Base-by-base conservation (phyloP, 2,329 filamentous ascomycete genomes). In the Proliferodiscus dingleyae region DNA sequence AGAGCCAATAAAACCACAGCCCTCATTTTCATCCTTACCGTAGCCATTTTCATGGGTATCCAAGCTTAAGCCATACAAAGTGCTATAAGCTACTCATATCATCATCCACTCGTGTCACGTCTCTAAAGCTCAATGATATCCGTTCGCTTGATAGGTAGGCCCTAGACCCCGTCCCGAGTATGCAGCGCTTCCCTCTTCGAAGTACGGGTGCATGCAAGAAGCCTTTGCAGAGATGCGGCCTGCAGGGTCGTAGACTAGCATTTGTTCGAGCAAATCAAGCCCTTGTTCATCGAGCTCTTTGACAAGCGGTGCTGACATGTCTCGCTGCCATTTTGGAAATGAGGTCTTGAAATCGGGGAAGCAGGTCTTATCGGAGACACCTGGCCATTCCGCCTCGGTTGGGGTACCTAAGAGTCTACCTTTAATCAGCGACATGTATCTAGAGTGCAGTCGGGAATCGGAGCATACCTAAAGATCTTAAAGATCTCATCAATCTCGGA, bases 401-500 rank as follows among this genome's bases (percentile, higher is more conserved):
- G 89, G 89, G 3, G 90, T 95, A 54, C 89, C 89, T 30, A 95
- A 79, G 28, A 89, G 68, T 48, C 83, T 86, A 51, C 24, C 34
- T 32, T 28, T 38, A 34, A 45, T 64, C 40, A 64, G 55, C 50
- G 24, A 26, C 6, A 55, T 34, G n/a, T n/a, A n/a, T n/a, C n/a
- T n/a, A n/a, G n/a, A n/a, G n/a, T n/a, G n/a, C n/a, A n/a, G n/a
- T n/a, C n/a, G n/a, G n/a, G n/a, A n/a, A n/a, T n/a, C n/a, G n/a
- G n/a, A 3, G 57, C 75, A 60, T 72, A 89, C 87, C 83, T 80
- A 82, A 95, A 95, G 64, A 85, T 94, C 71, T 91, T 93, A 76
- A 94, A 94, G 63, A 94, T 94, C 68, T 94, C 88, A 62, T 94
- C 88, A 68, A 94, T 94, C 64, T 94, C 88, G 4, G 87, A 93